Conservation (phyloP, 306 rosid species). For the Casuarina equisetifolia region DNA sequence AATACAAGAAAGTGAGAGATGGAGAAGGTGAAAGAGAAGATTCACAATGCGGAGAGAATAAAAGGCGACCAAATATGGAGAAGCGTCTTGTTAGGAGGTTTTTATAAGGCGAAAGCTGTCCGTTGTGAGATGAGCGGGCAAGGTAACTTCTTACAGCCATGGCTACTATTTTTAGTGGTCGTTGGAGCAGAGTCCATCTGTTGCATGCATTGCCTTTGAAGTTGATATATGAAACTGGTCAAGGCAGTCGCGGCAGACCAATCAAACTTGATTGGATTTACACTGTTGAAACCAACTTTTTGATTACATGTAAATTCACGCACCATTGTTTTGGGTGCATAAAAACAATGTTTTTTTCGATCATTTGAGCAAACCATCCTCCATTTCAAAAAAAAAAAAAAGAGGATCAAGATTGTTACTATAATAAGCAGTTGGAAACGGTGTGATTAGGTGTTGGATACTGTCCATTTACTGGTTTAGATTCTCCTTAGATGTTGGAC, state of each 20-base stretch:
- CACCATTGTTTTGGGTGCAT: not conserved
- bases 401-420: too few relatives aligned
- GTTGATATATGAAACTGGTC: not conserved
- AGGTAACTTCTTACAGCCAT: not conserved
- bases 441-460: too few relatives aligned
- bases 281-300: not conserved
- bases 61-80: conserved; percentile 9
- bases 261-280: too few relatives aligned
- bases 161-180: not conserved
- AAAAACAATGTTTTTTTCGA: too few relatives aligned
- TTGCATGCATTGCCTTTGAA: not conserved
- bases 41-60: not conserved
- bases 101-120: not conserved
- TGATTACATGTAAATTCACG: not conserved
- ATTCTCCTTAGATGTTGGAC: too few relatives aligned
- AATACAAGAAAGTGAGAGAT: not conserved
- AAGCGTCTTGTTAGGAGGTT: conserved; percentile 17
- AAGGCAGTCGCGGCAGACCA: not conserved
- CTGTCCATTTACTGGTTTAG: too few relatives aligned
- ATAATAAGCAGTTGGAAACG: too few relatives aligned
- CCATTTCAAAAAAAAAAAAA: too few relatives aligned
- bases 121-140: not conserved
- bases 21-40: conserved; percentile 1
- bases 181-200: not conserved
- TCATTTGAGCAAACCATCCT: too few relatives aligned